These are phyloP conservation scores for Beauveria bassiana DNA, from an alignment of 2,329 filamentous ascomycete species.

Conservation along the genomic window DNA sequence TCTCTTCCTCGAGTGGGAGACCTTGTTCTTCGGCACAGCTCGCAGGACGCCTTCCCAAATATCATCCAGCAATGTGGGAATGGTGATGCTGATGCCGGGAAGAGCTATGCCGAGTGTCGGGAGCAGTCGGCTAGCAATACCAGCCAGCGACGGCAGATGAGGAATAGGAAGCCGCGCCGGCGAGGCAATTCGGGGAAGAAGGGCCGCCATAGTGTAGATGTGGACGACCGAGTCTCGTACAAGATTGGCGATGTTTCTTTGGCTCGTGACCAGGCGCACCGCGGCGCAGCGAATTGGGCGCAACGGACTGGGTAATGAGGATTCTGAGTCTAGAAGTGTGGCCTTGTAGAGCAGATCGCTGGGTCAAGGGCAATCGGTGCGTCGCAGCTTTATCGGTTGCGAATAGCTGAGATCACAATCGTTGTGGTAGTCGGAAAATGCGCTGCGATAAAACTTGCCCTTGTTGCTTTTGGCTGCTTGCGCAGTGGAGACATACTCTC, in stretches of 20 bases:
- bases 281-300: background rate
- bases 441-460: constrained; percentile 6
- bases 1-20: constrained; percentile 90
- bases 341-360: background rate
- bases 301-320: background rate
- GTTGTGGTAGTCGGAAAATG: constrained; percentile 1
- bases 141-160: constrained; percentile 34
- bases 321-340: background rate
- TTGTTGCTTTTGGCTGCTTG: constrained; percentile 8
- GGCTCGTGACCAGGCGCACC: background rate
- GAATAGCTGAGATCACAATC: background rate
- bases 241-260: background rate
- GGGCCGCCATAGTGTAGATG: constrained; percentile 37
- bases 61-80: constrained; percentile 59
- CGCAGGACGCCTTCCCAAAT: constrained; percentile 90
- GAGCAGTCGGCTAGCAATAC: constrained; percentile 39
- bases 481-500: background rate
- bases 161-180: constrained; percentile 33
- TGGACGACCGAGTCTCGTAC: background rate
- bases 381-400: background rate
- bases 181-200: constrained; percentile 48
- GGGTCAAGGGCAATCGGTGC: background rate
- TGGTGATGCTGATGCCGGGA: constrained; percentile 49
- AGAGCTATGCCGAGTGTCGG: constrained; percentile 49
- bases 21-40: constrained; percentile 98